Evolutionary conservation across 2,329 filamentous ascomycete genomes (phyloP).

Genomic region (Eutypella sp.): DNA sequence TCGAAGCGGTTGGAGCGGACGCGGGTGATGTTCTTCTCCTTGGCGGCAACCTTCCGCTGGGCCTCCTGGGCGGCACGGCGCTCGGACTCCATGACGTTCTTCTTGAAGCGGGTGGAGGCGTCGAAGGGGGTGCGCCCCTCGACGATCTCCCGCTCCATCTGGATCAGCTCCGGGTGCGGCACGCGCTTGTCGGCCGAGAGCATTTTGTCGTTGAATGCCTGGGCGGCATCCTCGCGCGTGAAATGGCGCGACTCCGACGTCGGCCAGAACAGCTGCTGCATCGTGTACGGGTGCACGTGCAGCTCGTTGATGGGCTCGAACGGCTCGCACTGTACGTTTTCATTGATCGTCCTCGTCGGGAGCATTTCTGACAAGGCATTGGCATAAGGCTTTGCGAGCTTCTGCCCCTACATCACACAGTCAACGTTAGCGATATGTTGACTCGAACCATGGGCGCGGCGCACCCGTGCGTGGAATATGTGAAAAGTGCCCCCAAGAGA

Average conservation of each 20-base stretch:
- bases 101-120: constrained; percentile 35
- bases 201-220: constrained; percentile 56
- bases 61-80: too few relatives aligned
- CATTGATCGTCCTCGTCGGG: constrained; percentile 59
- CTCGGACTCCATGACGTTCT: constrained; percentile 34
- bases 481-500: constrained; percentile 9
- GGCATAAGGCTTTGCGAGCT: constrained; percentile 70
- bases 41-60: constrained; percentile 36
- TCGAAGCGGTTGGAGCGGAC: constrained; percentile 51
- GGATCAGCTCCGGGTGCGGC: constrained; percentile 57
- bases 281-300: constrained; percentile 55
- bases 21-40: constrained; percentile 36
- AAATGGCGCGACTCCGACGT: constrained; percentile 59
- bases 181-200: constrained; percentile 57
- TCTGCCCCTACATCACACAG: constrained; percentile 66
- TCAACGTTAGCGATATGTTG: too few relatives aligned
- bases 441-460: too few relatives aligned
- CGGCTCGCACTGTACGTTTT: constrained; percentile 38
- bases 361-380: constrained; percentile 76
- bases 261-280: constrained; percentile 61
- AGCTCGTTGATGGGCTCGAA: constrained; percentile 63
- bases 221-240: constrained; percentile 60
- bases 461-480: neutral
- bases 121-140: constrained; percentile 32
- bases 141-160: constrained; percentile 45